Base-by-base conservation (phyloP, 306 rosid species). In the Cicer arietinum region DNA sequence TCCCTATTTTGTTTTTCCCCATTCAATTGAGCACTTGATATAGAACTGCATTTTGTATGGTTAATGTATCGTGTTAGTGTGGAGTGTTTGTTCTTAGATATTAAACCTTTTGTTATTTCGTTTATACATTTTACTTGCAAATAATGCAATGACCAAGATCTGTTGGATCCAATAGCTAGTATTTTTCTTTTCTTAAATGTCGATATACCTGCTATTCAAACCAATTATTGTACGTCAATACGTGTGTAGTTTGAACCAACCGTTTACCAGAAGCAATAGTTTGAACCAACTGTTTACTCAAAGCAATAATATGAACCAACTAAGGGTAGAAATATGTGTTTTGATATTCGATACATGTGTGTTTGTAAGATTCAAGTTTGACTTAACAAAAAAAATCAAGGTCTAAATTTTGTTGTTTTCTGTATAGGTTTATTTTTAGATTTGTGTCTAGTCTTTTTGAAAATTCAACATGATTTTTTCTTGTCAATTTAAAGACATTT, bases 21-120 rank as follows among this genome's bases (percentile, higher is more conserved):
- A 17, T 53, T 37, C 7, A 18, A 46, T 54, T 67, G 67, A 73
- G 50, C 48, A 45, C 59, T 53, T 46, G 48, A 77, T 39, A 45
- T 73, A 50, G 71, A 67, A 60, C 61, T 80, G 64, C 79, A 6
- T 70, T 69, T 54, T 71, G 51, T 73, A 72, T 45, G 10, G 13
- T 2, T 59, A 67, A 51, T 73, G 52, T 37, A 53, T 40, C 39
- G 16, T 25, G 53, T 54, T n/a, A 47, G 77, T 17, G 78, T 61
- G 76, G 25, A 66, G 11, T 69, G 71, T 48, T 42, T 80, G 76
- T 74, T 67, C 25, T 46, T 41, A 80, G 48, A 30, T 9, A 63
- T 59, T 42, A 42, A 74, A 60, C 22, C 40, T 10, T 13, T 11
- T 41, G 14, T 62, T 40, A 16, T 67, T 67, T 59, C 18, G n/a